Conservation (phyloP, 768 basidiomycete genomes). For the Auriscalpium vulgare region DNA sequence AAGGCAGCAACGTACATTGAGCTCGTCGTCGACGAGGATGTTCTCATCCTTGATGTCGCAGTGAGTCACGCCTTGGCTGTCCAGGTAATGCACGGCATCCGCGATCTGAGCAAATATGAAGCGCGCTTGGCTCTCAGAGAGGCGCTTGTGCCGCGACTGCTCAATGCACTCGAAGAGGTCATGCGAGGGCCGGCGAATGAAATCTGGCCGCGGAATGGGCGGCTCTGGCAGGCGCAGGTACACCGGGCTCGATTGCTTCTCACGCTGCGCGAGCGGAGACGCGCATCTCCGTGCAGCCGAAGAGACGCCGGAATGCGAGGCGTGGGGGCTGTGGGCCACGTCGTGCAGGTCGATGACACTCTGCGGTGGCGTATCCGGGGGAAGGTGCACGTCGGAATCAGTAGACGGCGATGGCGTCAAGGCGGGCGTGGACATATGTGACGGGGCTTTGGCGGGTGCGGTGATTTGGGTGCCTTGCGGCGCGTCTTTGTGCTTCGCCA, state of each 20-base stretch:
- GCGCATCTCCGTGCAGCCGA: neutral
- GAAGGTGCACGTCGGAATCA: constrained; percentile 8
- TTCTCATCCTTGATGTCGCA: constrained; percentile 99
- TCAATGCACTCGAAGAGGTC: constrained; percentile 97
- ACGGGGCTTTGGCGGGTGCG: neutral
- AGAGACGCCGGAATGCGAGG: neutral
- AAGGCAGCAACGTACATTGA: constrained; percentile 41
- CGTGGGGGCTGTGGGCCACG: neutral
- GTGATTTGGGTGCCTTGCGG: neutral
- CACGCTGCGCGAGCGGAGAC: neutral
- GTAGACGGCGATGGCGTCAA: constrained; percentile 14
- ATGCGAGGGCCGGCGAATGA: constrained; percentile 70
- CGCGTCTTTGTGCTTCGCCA: constrained; percentile 23
- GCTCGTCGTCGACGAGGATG: constrained; percentile 64
- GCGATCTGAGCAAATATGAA: constrained; percentile 86
- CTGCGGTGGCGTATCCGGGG: constrained; percentile 9
- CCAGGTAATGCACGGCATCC: constrained; percentile 74
- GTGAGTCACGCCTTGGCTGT: constrained; percentile 80
- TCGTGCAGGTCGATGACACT: constrained; percentile 1
- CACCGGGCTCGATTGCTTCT: neutral
- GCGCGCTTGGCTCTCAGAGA: constrained; percentile 71
- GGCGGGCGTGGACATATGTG: constrained; percentile 11
- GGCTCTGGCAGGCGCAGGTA: constrained; percentile 13
- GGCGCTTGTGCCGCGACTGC: constrained; percentile 68
- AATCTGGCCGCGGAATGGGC: constrained; percentile 28